These are phyloP conservation scores for Pugionium dolabratum DNA, from an alignment of 345 rosid genomes.

Conservation along the genomic window DNA sequence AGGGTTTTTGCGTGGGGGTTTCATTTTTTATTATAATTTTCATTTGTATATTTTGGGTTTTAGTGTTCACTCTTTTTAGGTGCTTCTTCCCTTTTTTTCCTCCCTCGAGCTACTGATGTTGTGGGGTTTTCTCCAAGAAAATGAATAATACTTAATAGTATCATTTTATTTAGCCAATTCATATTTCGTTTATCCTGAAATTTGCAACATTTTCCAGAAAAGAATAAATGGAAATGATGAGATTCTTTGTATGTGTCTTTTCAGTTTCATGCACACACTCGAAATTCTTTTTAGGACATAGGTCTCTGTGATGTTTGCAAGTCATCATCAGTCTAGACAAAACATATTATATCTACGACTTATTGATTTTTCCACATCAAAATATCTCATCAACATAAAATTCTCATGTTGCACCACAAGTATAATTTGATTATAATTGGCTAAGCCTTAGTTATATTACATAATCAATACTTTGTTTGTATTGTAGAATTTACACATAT, in stretches of 20 bases:
- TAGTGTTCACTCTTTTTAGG: conserved; percentile 44
- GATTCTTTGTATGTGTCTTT: conserved; percentile 49
- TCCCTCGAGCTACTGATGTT: conserved; percentile 84
- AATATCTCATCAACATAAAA: conserved; percentile 9
- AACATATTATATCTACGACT: conserved; percentile 16
- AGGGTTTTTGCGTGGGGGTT: too few species aligned
- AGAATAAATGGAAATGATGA: conserved; percentile 56
- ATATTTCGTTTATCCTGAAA: conserved; percentile 30
- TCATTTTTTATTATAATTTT: conserved; percentile 13
- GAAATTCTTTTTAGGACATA: conserved; percentile 52
- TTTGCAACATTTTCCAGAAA: conserved; percentile 40
- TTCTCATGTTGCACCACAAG: neutral
- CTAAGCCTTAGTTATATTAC: conserved; percentile 15
- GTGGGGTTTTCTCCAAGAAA: conserved; percentile 46
- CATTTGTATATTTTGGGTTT: conserved; percentile 25
- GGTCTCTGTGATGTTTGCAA: conserved; percentile 37
- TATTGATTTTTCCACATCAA: neutral
- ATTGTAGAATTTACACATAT: conserved; percentile 21
- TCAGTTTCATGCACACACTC: conserved; percentile 43
- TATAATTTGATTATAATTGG: neutral
- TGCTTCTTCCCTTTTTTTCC: conserved; percentile 51
- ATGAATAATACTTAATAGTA: conserved; percentile 7
- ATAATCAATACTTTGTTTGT: neutral
- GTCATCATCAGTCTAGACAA: conserved; percentile 36
- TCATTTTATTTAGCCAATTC: conserved; percentile 21